Conservation (phyloP, 176 grass and related monocot genomes). For the Saccharum spontaneum region DNA sequence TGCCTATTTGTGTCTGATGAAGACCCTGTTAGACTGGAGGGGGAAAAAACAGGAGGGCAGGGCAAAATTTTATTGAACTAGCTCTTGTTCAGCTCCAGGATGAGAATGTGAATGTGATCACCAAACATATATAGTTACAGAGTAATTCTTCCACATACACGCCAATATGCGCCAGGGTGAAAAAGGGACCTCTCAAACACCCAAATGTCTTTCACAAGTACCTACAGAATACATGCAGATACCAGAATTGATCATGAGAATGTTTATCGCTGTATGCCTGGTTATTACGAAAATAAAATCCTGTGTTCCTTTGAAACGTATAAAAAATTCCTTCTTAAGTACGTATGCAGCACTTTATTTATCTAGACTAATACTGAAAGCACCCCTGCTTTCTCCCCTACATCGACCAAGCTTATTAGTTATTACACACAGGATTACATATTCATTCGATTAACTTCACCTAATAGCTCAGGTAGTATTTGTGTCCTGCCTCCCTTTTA, state of each 20-base stretch:
- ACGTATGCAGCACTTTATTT: background rate
- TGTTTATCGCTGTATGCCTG: background rate
- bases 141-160: slow-evolving; percentile 59
- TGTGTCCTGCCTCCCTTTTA: background rate
- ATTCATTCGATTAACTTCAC: slow-evolving; percentile 8
- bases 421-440: background rate
- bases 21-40: slow-evolving; percentile 29
- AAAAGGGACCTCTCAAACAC: slow-evolving; percentile 92
- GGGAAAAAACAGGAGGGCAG: background rate
- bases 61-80: slow-evolving; percentile 31
- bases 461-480: background rate
- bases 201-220: slow-evolving; percentile 82
- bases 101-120: background rate
- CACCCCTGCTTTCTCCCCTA: slow-evolving; percentile 3
- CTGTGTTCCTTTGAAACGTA: background rate
- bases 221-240: slow-evolving; percentile 44
- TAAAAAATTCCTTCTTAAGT: background rate
- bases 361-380: background rate
- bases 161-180: slow-evolving; percentile 78
- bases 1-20: background rate
- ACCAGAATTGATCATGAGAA: slow-evolving; percentile 6
- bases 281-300: background rate
- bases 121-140: slow-evolving; percentile 28
- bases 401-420: background rate
- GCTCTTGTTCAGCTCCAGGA: background rate